A percentile compares a stretch with the other conserved stretches of the same genome.
phyloP scores from a whole-genome alignment of 2,329 filamentous ascomycete genomes.

The Calonectria hongkongensis region DNA sequence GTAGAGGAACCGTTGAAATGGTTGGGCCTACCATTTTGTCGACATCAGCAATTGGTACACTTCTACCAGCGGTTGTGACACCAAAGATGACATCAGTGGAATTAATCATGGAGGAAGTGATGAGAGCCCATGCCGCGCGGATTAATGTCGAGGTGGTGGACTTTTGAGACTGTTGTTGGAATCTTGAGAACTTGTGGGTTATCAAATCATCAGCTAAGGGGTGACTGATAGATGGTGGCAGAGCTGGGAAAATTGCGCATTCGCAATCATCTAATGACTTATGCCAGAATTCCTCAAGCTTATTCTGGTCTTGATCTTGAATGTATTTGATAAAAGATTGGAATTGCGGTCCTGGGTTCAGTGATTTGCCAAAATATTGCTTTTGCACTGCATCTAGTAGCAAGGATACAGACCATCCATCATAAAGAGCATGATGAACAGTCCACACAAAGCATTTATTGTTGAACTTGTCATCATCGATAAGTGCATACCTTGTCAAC shows the following conservation, averaged over 20 bases:
- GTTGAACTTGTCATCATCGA: not conserved
- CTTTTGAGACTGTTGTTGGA: not conserved
- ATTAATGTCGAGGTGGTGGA: slow-evolving; percentile 45
- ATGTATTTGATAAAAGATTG: slow-evolving; percentile 36
- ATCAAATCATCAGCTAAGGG: slow-evolving; percentile 18
- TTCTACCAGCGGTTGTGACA: slow-evolving; percentile 48
- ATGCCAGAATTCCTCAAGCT: slow-evolving; percentile 26
- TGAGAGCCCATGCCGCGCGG: slow-evolving; percentile 56
- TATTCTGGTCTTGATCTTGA: not conserved
- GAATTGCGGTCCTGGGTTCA: not conserved
- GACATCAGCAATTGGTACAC: slow-evolving; percentile 47
- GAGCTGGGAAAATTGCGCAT: slow-evolving; percentile 26
- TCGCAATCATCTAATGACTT: slow-evolving; percentile 6
- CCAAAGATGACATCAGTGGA: slow-evolving; percentile 52
- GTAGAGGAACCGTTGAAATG: slow-evolving; percentile 43
- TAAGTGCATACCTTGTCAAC: slow-evolving; percentile 30
- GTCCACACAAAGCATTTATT: slow-evolving; percentile 50
- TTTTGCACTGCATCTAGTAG: slow-evolving; percentile 41
- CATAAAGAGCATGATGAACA: slow-evolving; percentile 55
- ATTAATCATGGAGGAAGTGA: slow-evolving; percentile 44
- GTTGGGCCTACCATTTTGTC: slow-evolving; percentile 47
- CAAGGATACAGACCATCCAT: slow-evolving; percentile 52
- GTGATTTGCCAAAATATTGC: slow-evolving; percentile 28
- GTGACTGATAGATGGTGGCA: slow-evolving; percentile 23
- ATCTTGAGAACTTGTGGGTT: slow-evolving; percentile 8